A percentile compares a stretch with the other conserved stretches of the same genome.
phyloP scores from a whole-genome alignment of 2,329 filamentous ascomycete genomes.

The Ascomycota sp. region DNA sequence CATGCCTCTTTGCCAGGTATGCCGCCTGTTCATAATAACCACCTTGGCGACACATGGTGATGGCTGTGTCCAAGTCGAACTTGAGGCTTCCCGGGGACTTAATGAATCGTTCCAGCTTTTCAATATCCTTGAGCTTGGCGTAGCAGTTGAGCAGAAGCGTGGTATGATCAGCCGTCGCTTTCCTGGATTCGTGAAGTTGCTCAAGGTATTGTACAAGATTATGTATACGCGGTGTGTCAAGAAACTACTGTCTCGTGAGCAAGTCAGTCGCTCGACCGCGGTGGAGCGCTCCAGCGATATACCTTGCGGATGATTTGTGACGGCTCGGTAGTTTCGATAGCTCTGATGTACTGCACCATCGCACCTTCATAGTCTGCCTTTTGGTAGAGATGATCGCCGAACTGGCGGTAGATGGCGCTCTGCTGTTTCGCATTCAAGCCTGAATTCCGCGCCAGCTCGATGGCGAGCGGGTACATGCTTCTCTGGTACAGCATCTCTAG shows the following conservation, averaged over 20 bases:
- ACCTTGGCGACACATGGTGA: slow-evolving; percentile 90
- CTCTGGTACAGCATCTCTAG: slow-evolving; percentile 86
- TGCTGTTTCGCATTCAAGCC: slow-evolving; percentile 65
- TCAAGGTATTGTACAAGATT: slow-evolving; percentile 95
- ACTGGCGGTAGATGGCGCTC: slow-evolving; percentile 80
- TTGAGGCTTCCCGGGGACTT: slow-evolving; percentile 86
- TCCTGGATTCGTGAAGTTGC: slow-evolving; percentile 83
- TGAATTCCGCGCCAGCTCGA: slow-evolving; percentile 79
- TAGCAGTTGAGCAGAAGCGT: slow-evolving; percentile 92
- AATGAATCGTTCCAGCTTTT: slow-evolving; percentile 91
- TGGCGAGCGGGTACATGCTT: slow-evolving; percentile 78
- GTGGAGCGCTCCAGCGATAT: slow-evolving; percentile 1
- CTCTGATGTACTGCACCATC: slow-evolving; percentile 96
- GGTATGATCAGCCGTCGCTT: slow-evolving; percentile 85
- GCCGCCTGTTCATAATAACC: slow-evolving; percentile 95
- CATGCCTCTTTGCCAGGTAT: slow-evolving; percentile 83
- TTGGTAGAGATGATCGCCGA: slow-evolving; percentile 85
- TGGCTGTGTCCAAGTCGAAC: slow-evolving; percentile 92
- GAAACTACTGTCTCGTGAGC: slow-evolving; percentile 36
- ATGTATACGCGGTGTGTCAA: slow-evolving; percentile 93
- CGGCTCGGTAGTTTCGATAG: slow-evolving; percentile 88
- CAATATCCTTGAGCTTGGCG: slow-evolving; percentile 90
- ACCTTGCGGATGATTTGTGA: slow-evolving; percentile 91
- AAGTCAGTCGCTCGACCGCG: neutral
- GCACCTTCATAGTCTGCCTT: slow-evolving; percentile 92